Base-by-base conservation (phyloP, 345 rosid species). In the Salix exigua region DNA sequence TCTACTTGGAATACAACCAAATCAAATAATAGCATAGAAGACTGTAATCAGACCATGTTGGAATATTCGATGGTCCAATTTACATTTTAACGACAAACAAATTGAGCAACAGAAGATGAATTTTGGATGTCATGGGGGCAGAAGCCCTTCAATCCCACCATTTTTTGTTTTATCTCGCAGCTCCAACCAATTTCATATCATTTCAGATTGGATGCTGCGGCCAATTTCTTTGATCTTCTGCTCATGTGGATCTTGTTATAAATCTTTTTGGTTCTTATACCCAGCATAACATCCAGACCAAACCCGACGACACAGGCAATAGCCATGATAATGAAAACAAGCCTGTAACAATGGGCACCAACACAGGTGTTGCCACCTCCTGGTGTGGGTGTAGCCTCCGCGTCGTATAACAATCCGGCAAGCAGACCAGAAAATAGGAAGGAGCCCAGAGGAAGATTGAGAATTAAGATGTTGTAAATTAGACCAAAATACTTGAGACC, bases 381-480 rank as follows among this genome's bases (percentile, higher is more conserved):
- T 1, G 96, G 83, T 6, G 92, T 86, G 0, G 91, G 87, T 3
- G 86, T 88, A 2, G 99, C 99, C 79, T 96, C 83, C 2, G 93
- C 93, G 1, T 91, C 98, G 14, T 93, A 96, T 37, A 91, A 80
- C 18, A 85, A 73, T n/a, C 97, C 98, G 0, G 99, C 97, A 2
- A 93, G 96, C 42, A 96, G 82, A 73, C 99, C 97, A 0, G 98
- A 96, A 78, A 96, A 96, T 75, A 91, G 96, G 81, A 93, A 89
- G 62, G 98, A 96, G 25, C 99, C 99, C 0, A 96, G 91, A 7
- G 98, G 98, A 19, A 95, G 91, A 83, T 93, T 95, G 83, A 95
- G 99, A 74, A 93, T 87, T 66, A 95, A 76, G 50, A 93, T 80
- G 85, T 96, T 96, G 88, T 95, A 93, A 71, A 93, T 79, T 23